These are phyloP conservation scores for Castanea crenata DNA, from an alignment of 306 rosid genomes.

Conservation along the genomic window DNA sequence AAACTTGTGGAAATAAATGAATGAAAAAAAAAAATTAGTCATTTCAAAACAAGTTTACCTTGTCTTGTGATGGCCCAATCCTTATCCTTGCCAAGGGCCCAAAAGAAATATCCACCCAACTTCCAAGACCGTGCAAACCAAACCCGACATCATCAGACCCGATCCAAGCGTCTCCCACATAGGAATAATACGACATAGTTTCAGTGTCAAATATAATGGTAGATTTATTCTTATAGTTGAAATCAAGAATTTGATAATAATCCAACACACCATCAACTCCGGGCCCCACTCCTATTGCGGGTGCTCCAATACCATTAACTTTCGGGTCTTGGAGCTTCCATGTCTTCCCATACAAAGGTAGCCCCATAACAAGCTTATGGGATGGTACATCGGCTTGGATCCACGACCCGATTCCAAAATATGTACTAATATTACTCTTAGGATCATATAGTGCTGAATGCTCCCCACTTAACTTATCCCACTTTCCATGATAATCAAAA, in stretches of 20 bases:
- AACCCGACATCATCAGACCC: constrained; percentile 63
- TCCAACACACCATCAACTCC: constrained; percentile 44
- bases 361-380: constrained; percentile 60
- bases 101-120: constrained; percentile 78
- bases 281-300: constrained; percentile 48
- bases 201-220: constrained; percentile 45
- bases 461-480: constrained; percentile 56
- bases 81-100: constrained; percentile 75
- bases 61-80: constrained; percentile 55
- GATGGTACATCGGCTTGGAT: constrained; percentile 50
- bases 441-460: constrained; percentile 53
- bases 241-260: constrained; percentile 40
- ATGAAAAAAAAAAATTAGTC: no score
- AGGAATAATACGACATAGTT: constrained; percentile 55
- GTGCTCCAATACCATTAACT: constrained; percentile 43
- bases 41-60: constrained; percentile 32
- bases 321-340: constrained; percentile 53
- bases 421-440: constrained; percentile 42
- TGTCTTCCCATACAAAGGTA: constrained; percentile 64
- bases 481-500: constrained; percentile 66
- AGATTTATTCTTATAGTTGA: constrained; percentile 31
- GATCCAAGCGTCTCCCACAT: constrained; percentile 60
- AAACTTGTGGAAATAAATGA: neutral
- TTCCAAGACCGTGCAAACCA: constrained; percentile 41
- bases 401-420: constrained; percentile 65